phyloP scores from a whole-genome alignment of 345 rosid species.

The Corchorus olitorius region DNA sequence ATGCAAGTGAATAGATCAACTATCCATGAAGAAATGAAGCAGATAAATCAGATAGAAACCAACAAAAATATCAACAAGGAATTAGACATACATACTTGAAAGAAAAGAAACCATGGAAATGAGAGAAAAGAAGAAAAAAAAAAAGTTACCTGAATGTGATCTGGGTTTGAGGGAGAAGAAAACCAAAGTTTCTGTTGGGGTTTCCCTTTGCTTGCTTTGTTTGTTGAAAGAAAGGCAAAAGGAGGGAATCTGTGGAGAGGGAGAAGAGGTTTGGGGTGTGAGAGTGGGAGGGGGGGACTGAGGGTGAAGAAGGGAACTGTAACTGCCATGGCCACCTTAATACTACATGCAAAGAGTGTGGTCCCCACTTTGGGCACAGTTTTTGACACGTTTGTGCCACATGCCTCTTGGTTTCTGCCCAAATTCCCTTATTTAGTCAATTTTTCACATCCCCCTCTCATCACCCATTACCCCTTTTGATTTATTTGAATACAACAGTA shows the following conservation, averaged over 20 bases:
- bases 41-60: background rate
- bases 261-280: background rate
- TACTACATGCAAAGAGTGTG: background rate
- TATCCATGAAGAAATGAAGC: background rate
- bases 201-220: background rate
- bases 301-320: background rate
- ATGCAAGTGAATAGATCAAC: conserved; percentile 14
- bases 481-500: too few species aligned
- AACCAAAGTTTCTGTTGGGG: background rate
- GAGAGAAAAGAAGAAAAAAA: background rate
- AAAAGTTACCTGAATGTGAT: conserved; percentile 16
- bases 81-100: background rate
- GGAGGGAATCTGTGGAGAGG: background rate
- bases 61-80: background rate
- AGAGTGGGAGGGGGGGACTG: background rate
- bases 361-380: background rate
- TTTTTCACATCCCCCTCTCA: background rate
- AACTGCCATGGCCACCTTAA: conserved; percentile 25
- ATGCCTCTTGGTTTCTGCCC: conserved; percentile 20
- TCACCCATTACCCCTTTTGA: background rate
- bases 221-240: background rate
- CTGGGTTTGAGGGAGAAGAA: background rate
- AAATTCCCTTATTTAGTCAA: background rate
- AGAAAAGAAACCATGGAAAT: background rate
- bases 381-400: conserved; percentile 35